Conservation (phyloP, 257 asterid species). For the Gentiana straminea region DNA sequence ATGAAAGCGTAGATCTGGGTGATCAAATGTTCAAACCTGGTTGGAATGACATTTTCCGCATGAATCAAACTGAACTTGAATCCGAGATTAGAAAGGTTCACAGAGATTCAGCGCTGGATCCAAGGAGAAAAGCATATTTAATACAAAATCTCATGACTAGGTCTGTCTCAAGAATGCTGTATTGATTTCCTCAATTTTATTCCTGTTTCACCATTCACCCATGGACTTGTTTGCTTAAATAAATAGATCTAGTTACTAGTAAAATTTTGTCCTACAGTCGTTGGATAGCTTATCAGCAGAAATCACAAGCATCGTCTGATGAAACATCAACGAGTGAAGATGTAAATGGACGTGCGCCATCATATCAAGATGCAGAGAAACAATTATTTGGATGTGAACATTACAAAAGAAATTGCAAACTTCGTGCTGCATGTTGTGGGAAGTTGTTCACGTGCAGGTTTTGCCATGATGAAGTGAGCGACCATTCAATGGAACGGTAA, state of each 20-base stretch:
- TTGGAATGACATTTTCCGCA: conserved; percentile 43
- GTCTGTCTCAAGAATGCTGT: conserved; percentile 11
- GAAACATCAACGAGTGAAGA: conserved; percentile 21
- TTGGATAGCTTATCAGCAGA: conserved; percentile 49
- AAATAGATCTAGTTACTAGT: conserved; percentile 1
- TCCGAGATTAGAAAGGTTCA: conserved; percentile 41
- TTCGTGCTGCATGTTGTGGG: conserved; percentile 40
- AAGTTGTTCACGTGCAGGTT: conserved; percentile 33
- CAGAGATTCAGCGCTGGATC: conserved; percentile 33
- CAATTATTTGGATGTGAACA: conserved; percentile 32
- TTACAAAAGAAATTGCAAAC: conserved; percentile 39
- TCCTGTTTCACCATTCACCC: background rate
- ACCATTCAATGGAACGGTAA: conserved; percentile 37
- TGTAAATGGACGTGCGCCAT: conserved; percentile 23
- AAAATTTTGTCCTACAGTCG: conserved; percentile 20
- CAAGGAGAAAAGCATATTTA: conserved; percentile 37
- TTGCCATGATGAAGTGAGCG: conserved; percentile 42
- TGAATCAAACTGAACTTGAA: conserved; percentile 46
- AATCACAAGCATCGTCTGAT: conserved; percentile 27
- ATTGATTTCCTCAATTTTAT: background rate
- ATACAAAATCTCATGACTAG: conserved; percentile 44
- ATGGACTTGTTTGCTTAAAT: background rate
- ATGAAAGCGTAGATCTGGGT: conserved; percentile 22
- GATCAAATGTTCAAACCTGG: conserved; percentile 40
- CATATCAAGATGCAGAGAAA: conserved; percentile 27